These are phyloP conservation scores for Chytriomyces sp. DNA, from an alignment of 192 early-diverging fungal species.

Conservation along the genomic window DNA sequence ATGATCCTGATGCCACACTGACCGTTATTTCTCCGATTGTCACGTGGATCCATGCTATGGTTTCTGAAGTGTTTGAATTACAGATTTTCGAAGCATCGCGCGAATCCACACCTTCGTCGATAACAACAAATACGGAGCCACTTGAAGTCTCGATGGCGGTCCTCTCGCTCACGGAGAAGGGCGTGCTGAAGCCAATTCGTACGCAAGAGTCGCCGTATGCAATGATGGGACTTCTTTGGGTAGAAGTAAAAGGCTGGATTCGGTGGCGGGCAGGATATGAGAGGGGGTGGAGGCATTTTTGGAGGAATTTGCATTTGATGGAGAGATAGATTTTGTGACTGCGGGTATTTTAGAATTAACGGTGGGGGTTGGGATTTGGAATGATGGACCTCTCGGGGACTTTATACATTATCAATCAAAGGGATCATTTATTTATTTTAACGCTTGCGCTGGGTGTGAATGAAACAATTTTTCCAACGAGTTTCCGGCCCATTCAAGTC, in stretches of 20 bases:
- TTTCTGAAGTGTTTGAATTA: not conserved
- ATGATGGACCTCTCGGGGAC: too few relatives aligned
- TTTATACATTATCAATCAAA: too few relatives aligned
- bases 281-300: too few relatives aligned
- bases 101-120: too few relatives aligned
- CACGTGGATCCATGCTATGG: not conserved
- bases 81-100: not conserved
- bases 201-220: not conserved
- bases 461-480: too few relatives aligned
- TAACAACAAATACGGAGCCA: not conserved
- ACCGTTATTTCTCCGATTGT: not conserved
- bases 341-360: too few relatives aligned
- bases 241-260: not conserved
- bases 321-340: too few relatives aligned
- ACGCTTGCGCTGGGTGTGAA: too few relatives aligned
- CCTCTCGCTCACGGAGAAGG: not conserved
- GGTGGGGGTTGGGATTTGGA: too few relatives aligned
- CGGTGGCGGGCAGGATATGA: not conserved
- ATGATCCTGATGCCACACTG: not conserved
- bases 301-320: too few relatives aligned
- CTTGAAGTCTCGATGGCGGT: not conserved
- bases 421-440: too few relatives aligned
- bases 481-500: too few relatives aligned
- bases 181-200: not conserved
- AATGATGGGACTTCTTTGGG: not conserved